Percentiles rank a stretch among this genome's conserved stretches.
Conservation (phyloP, 495 filamentous ascomycete species). For the Penicillium verhagenii region DNA sequence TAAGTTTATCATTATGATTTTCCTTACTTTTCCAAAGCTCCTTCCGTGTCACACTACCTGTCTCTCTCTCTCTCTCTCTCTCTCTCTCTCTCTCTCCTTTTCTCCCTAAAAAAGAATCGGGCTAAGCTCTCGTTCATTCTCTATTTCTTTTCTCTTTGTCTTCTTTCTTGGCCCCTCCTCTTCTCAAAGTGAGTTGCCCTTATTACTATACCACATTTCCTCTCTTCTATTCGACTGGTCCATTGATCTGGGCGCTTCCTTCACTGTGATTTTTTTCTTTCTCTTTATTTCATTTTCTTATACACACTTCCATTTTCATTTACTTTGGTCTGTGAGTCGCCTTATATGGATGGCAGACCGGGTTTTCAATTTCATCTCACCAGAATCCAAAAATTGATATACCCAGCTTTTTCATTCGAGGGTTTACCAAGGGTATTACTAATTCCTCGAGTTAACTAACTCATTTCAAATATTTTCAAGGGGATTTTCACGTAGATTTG, state of each 20-base stretch:
- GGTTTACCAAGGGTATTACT: background rate
- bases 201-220: slow-evolving; percentile 11
- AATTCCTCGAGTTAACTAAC: too few relatives aligned
- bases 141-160: slow-evolving; percentile 1
- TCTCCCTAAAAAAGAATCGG: background rate
- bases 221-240: background rate
- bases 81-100: slow-evolving; percentile 1
- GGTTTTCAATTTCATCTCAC: background rate
- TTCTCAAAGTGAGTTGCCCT: slow-evolving; percentile 1
- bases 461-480: too few relatives aligned
- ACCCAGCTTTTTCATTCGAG: slow-evolving; percentile 13
- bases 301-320: slow-evolving; percentile 3
- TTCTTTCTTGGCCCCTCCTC: background rate
- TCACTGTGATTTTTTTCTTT: slow-evolving; percentile 4
- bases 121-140: background rate
- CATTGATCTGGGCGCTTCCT: background rate
- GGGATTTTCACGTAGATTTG: too few relatives aligned
- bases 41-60: background rate
- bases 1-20: background rate
- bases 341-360: slow-evolving; percentile 3
- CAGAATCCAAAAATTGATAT: slow-evolving; percentile 21
- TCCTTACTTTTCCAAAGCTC: background rate
- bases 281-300: slow-evolving; percentile 1
- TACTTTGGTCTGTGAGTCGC: background rate
- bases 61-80: slow-evolving; percentile 5